Conservation (phyloP, 2,329 filamentous ascomycete species). For the Calycina herbarum region DNA sequence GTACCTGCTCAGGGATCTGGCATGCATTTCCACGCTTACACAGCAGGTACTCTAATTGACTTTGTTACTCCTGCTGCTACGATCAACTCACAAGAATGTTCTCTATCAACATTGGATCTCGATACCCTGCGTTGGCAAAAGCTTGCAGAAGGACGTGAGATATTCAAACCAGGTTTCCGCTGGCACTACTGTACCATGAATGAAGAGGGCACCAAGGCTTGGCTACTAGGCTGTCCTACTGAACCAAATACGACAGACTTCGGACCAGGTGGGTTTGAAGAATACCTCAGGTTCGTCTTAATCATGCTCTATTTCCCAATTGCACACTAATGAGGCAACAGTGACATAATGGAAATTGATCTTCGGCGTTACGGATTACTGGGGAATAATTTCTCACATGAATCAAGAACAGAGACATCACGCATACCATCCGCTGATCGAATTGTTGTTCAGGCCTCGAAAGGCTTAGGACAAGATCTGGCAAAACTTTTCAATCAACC, state of each 20-base stretch:
- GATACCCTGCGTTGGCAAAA: constrained; percentile 90
- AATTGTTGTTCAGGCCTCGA: constrained; percentile 55
- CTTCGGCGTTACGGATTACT: constrained; percentile 87
- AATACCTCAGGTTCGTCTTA: constrained; percentile 66
- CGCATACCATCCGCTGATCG: constrained; percentile 48
- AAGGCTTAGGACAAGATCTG: constrained; percentile 79
- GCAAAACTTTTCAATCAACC: constrained; percentile 83
- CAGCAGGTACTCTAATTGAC: constrained; percentile 87
- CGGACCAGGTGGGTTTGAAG: constrained; percentile 73
- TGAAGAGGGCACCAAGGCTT: constrained; percentile 91
- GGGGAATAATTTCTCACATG: constrained; percentile 69
- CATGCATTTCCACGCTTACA: constrained; percentile 93
- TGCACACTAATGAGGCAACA: background rate
- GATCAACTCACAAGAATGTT: constrained; percentile 83
- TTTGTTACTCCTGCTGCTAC: constrained; percentile 91
- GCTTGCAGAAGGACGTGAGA: constrained; percentile 87
- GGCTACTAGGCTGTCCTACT: constrained; percentile 89
- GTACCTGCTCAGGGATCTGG: constrained; percentile 87
- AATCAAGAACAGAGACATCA: constrained; percentile 50
- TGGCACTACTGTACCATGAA: constrained; percentile 99
- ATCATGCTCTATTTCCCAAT: background rate
- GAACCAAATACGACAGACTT: constrained; percentile 66
- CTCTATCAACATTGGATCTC: constrained; percentile 84
- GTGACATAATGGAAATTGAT: constrained; percentile 88
- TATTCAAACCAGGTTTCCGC: constrained; percentile 87